These are phyloP conservation scores for Talaromyces adpressus DNA, from an alignment of 495 filamentous ascomycete species.

Conservation along the genomic window DNA sequence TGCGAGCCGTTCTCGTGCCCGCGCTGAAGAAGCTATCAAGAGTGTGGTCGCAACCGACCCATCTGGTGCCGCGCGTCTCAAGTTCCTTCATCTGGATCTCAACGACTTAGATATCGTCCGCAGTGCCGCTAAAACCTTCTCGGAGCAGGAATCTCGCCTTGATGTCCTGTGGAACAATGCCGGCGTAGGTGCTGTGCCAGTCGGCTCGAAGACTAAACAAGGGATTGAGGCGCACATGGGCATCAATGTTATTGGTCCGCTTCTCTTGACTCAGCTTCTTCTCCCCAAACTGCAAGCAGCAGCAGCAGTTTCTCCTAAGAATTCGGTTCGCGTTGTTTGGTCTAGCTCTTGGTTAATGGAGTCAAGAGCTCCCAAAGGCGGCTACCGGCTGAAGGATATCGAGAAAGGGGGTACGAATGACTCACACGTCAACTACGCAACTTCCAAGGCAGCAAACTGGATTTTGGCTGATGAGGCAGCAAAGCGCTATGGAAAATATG, in stretches of 20 bases:
- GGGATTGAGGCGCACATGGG: constrained; percentile 39
- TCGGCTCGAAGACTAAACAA: constrained; percentile 23
- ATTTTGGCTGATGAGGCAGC: constrained; percentile 27
- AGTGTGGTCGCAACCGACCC: no score
- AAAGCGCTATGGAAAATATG: constrained; percentile 15
- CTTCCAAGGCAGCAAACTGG: constrained; percentile 32
- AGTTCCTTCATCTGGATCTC: no score
- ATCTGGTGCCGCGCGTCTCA: no score
- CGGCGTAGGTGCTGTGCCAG: constrained; percentile 37
- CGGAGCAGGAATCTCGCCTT: constrained; percentile 28
- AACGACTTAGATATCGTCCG: constrained; percentile 38
- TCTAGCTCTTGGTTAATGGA: constrained; percentile 9
- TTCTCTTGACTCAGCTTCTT: constrained; percentile 40
- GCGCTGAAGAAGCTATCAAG: no score
- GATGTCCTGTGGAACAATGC: constrained; percentile 49
- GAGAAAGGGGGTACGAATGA: not conserved
- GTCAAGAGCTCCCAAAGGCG: constrained; percentile 45
- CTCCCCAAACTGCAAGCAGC: constrained; percentile 34
- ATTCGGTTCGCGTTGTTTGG: constrained; percentile 6
- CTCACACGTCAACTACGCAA: constrained; percentile 21
- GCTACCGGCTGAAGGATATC: constrained; percentile 48
- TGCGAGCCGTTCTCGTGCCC: no score
- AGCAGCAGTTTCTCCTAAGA: constrained; percentile 14
- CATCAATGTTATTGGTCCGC: constrained; percentile 41
- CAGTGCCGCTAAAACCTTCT: constrained; percentile 29